These are phyloP conservation scores for Trametopsis cervina DNA, from an alignment of 768 basidiomycete species.

Conservation along the genomic window DNA sequence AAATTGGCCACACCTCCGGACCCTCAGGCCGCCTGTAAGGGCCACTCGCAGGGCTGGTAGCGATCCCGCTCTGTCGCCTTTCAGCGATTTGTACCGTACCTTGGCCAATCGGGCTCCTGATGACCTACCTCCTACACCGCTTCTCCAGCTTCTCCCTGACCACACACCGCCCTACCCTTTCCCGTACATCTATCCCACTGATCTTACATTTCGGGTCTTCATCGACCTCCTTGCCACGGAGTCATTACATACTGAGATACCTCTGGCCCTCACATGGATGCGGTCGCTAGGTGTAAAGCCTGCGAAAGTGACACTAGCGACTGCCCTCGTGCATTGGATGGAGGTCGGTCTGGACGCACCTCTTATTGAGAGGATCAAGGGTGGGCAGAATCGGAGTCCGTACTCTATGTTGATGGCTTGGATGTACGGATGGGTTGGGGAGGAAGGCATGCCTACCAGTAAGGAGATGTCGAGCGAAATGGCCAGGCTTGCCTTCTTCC, in stretches of 20 bases:
- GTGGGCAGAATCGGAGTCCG: conserved; percentile 27
- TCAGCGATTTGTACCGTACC: conserved; percentile 25
- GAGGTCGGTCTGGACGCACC: conserved; percentile 62
- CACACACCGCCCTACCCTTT: conserved; percentile 16
- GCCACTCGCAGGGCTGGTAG: conserved; percentile 23
- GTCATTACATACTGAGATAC: conserved; percentile 49
- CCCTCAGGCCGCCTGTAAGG: conserved; percentile 31
- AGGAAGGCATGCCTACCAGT: conserved; percentile 36
- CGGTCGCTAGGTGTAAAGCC: conserved; percentile 47
- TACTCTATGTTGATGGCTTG: conserved; percentile 42
- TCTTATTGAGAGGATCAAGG: conserved; percentile 41
- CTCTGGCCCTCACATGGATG: conserved; percentile 72
- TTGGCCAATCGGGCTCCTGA: conserved; percentile 12
- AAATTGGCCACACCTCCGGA: conserved; percentile 40
- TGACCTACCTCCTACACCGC: conserved; percentile 11
- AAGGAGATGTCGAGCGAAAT: conserved; percentile 25
- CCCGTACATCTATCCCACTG: conserved; percentile 41
- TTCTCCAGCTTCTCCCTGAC: conserved; percentile 4
- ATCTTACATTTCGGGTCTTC: conserved; percentile 48
- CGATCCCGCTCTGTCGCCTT: conserved; percentile 18
- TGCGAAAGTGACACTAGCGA: conserved; percentile 44
- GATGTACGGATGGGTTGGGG: conserved; percentile 54
- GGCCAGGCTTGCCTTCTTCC: conserved; percentile 4
- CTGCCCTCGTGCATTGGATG: conserved; percentile 63
- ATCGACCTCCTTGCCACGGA: conserved; percentile 53